A percentile compares a stretch with the other conserved stretches of the same genome.
Conservation (phyloP, 2,329 filamentous ascomycete species). For the Didymella segeticola region DNA sequence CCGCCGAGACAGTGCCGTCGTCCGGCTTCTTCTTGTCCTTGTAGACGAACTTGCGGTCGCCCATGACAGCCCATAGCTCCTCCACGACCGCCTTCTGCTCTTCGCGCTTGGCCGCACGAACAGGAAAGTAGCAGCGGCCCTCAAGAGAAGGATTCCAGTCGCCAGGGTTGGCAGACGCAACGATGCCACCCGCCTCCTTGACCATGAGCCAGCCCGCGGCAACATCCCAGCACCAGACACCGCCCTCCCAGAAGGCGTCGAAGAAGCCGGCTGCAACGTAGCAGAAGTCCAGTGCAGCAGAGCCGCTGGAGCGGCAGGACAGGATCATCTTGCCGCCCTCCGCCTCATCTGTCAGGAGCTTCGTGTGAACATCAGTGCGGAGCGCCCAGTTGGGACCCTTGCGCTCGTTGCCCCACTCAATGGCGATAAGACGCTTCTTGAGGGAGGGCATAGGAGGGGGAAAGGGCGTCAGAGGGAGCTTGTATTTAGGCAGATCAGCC, state of each 20-base stretch:
- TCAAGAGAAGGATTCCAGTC: constrained; percentile 46
- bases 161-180: constrained; percentile 46
- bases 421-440: constrained; percentile 41
- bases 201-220: constrained; percentile 49
- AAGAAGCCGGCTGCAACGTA: constrained; percentile 47
- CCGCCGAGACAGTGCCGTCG: constrained; percentile 1
- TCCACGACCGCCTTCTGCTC: constrained; percentile 43
- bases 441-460: constrained; percentile 33
- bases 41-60: constrained; percentile 41
- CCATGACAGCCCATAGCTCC: constrained; percentile 48
- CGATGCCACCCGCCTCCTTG: constrained; percentile 48
- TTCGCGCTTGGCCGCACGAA: constrained; percentile 38
- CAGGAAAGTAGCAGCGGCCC: constrained; percentile 44
- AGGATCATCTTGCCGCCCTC: constrained; percentile 45
- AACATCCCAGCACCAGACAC: constrained; percentile 48
- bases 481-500: constrained; percentile 18
- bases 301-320: constrained; percentile 44
- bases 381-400: constrained; percentile 47
- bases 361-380: constrained; percentile 36
- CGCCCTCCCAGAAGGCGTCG: constrained; percentile 49
- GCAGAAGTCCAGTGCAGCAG: constrained; percentile 49
- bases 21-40: constrained; percentile 8
- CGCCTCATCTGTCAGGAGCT: constrained; percentile 37
- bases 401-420: constrained; percentile 50
- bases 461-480: constrained; percentile 40